A percentile compares a stretch with the other conserved stretches of the same genome.
These are phyloP conservation scores for Rusavskia elegans DNA, from an alignment of 495 filamentous ascomycete genomes.

Conservation along the genomic window DNA sequence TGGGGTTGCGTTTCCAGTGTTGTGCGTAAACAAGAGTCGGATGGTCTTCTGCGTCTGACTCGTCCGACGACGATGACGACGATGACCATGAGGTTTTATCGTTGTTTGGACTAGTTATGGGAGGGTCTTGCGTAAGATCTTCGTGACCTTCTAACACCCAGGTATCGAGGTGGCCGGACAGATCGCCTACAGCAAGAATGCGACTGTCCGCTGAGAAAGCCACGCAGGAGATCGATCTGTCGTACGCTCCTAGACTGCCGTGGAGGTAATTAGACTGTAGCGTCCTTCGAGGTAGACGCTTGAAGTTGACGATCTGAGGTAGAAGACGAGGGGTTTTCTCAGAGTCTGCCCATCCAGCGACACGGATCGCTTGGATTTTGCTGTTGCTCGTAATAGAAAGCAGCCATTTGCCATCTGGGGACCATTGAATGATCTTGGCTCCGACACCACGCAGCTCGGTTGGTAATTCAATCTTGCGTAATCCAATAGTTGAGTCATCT, in stretches of 20 bases:
- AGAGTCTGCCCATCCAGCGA: slow-evolving; percentile 20
- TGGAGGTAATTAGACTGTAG: slow-evolving; percentile 36
- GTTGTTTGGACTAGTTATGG: neutral
- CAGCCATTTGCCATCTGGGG: slow-evolving; percentile 38
- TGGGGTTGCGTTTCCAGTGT: slow-evolving; percentile 51
- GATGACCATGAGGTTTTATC: slow-evolving; percentile 8
- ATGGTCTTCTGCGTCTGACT: slow-evolving; percentile 23
- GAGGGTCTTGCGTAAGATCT: slow-evolving; percentile 15
- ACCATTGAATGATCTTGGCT: slow-evolving; percentile 45
- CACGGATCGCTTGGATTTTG: slow-evolving; percentile 29
- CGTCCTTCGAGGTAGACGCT: slow-evolving; percentile 38
- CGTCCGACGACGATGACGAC: slow-evolving; percentile 31
- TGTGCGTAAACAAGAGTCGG: slow-evolving; percentile 25
- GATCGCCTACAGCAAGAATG: slow-evolving; percentile 60
- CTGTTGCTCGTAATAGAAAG: slow-evolving; percentile 35
- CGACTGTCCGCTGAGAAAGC: slow-evolving; percentile 70
- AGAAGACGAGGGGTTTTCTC: slow-evolving; percentile 28
- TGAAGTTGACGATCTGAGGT: slow-evolving; percentile 33
- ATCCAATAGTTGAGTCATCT: slow-evolving; percentile 34
- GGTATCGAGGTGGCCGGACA: slow-evolving; percentile 74
- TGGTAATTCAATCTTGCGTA: slow-evolving; percentile 52
- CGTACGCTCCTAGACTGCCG: slow-evolving; percentile 62
- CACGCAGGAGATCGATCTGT: slow-evolving; percentile 55
- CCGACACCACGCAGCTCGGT: slow-evolving; percentile 33
- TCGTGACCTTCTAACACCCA: slow-evolving; percentile 53